Base-by-base conservation (phyloP, 2,329 filamentous ascomycete species). In the Xylaria digitata region DNA sequence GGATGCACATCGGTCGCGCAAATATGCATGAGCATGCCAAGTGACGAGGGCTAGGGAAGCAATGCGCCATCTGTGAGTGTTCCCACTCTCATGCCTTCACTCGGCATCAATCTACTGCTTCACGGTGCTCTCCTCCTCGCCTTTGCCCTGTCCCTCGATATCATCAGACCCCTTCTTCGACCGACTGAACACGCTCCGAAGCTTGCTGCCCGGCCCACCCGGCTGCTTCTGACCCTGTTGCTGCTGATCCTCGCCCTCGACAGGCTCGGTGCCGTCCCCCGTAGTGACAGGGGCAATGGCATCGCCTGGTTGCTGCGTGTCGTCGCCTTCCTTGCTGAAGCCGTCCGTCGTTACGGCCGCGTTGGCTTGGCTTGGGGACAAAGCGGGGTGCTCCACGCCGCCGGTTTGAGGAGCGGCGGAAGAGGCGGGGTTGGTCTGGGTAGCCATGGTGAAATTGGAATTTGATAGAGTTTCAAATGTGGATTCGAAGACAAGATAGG, bases 261-360 rank as follows among this genome's bases (percentile, higher is more conserved):
- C 5, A 21, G 49, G 43, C 17, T 45, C 45, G 2, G 30, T 43
- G 19, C 17, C 50, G n/a, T 43, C 59, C 6, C 23, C 43, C 4
- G 23, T 7, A 7, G 30, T n/a, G 49, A 21, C 19, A n/a, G 49
- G 6, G 13, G 26, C n/a, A 2, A 34, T 17, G 26, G 2, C 30
- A 17, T 7, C 42, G 11, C 8, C 65, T 17, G 46, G 45, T 9
- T 66, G 56, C 30, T 58, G 55, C 4, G 30, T 37, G 30, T 13
- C 37, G 6, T 37, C 37, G 37, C 19, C 42, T 9, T 61, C 50
- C 7, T 63, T 48, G 23, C 63, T 69, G 63, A 62, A 66, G n/a
- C 66, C 68, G 48, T 66, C 68, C 6, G 68, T 66, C 13, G 68
- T 68, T 32, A 60, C 50, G 21, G 66, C 63, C 7, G 60, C 65